Base-by-base conservation (phyloP, 1,139 yeast species). In the Taphrina betulina region DNA sequence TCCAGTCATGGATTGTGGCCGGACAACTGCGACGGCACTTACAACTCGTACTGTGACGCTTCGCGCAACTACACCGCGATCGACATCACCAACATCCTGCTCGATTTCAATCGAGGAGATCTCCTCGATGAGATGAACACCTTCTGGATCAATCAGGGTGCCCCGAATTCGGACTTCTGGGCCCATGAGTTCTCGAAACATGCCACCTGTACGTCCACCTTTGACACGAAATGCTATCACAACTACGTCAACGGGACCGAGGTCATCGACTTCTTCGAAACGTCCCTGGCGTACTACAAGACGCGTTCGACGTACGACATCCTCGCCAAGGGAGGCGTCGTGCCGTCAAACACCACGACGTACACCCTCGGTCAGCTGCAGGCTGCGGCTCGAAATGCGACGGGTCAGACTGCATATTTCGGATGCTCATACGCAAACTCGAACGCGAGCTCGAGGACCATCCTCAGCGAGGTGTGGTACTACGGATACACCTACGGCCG, bases 101-200 rank as follows among this genome's bases (percentile, higher is more conserved):
- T 72, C 16, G 64, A 64, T 19, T 70, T 75, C 55, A 90, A 97
- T 97, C 85, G 85, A 69, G 85, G 86, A 66, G 79, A 40, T 24
- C 17, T 40, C 16, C 16, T 40, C n/a, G 12, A 24, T 7, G 31
- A 40, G 12, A 40, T 40, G 34, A 24, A 40, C 24, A 40, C n/a
- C 14, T 14, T 23, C 12, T 40, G 44, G 44, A 40, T 40, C 44
- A 40, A 77, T 68, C 80, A 80, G 59, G 92, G 92, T 1, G 67
- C 77, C 59, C 96, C 44, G n/a, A 40, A 89, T 67, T 86, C 81
- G 60, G 71, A 78, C 19, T 73, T 92, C 57, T 92, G 98, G 97
- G 76, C 80, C 28, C 97, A 92, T 68, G 98, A 92, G 70, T 92
- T 80, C 75, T 90, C 90, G 72, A 92, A 92, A 69, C 98, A 92